Base-by-base conservation (phyloP, 495 filamentous ascomycete genomes). In the Trichoderma erinaceum region DNA sequence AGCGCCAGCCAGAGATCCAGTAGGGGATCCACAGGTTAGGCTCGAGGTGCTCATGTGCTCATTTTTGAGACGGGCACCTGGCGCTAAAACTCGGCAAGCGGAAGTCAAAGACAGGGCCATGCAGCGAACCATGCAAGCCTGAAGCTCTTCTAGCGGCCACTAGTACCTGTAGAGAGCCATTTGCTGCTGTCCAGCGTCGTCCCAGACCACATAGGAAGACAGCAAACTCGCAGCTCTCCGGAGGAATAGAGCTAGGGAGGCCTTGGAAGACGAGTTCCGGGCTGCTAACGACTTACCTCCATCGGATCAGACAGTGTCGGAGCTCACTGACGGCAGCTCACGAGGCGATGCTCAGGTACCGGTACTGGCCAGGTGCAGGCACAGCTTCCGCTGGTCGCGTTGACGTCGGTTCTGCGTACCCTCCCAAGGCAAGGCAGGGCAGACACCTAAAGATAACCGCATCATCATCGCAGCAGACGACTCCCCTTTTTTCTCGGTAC, bases 81-180 rank as follows among this genome's bases (percentile, higher is more conserved):
- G 65, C 65, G 65, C 65, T 66, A 66, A 66, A 66, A 66, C 65
- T 48, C 65, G 65, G 65, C 41, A 66, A 66, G 65, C 65, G 35
- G 65, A 48, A 66, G 65, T 66, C 65, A 66, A 66, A 66, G 56
- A 61, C 56, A 21, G 27, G 35, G 56, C 56, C 56, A 25, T 61
- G 56, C 56, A 61, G 56, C 16, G 56, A 61, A 61, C 56, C 56
- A 61, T 61, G 56, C 56, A 61, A 32, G 56, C 56, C 56, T 29
- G 56, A 29, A n/a, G 25, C 25, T 29, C 56, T 32, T 25, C 27
- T 61, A 61, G 56, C 27, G 56, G 56, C 56, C 56, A 61, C 56
- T 32, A 32, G 56, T 32, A 27, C 56, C 56, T 32, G 56, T 61
- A 61, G 56, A 61, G 29, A 12, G 56, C 23, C 56, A 61, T 61